These are phyloP conservation scores for Pseudopyricularia javanii DNA, from an alignment of 2,329 filamentous ascomycete species.

Conservation along the genomic window DNA sequence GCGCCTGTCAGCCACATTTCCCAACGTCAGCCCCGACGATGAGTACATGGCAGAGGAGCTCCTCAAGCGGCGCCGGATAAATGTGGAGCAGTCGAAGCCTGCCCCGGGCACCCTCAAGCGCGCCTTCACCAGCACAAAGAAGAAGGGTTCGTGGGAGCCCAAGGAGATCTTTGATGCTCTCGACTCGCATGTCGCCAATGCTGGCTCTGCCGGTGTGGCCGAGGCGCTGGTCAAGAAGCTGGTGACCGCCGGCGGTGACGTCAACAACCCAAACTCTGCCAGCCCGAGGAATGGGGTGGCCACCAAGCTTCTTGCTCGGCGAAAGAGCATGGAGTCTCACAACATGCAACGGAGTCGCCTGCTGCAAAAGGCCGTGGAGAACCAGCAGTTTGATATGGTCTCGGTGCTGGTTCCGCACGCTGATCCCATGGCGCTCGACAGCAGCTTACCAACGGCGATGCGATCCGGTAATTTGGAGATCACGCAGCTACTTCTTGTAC, in stretches of 20 bases:
- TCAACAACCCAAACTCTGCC: constrained; percentile 19
- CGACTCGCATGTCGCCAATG: constrained; percentile 32
- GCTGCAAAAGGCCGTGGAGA: constrained; percentile 36
- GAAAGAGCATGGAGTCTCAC: constrained; percentile 33
- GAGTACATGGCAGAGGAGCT: constrained; percentile 41
- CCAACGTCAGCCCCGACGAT: constrained; percentile 27
- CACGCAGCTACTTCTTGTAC: constrained; percentile 33
- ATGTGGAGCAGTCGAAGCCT: constrained; percentile 15
- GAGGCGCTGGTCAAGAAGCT: constrained; percentile 41
- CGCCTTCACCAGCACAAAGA: constrained; percentile 30
- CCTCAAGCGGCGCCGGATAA: constrained; percentile 30
- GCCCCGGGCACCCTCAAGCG: constrained; percentile 19
- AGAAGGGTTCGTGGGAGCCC: constrained; percentile 36
- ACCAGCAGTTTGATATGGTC: constrained; percentile 40
- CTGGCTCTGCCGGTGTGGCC: constrained; percentile 40
- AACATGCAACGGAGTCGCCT: constrained; percentile 34
- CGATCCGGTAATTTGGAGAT: constrained; percentile 27
- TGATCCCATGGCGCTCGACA: constrained; percentile 36
- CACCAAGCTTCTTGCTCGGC: constrained; percentile 31
- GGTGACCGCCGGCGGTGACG: constrained; percentile 33
- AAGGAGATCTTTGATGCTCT: constrained; percentile 40
- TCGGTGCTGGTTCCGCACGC: constrained; percentile 40
- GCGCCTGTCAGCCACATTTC: constrained; percentile 26
- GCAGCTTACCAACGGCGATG: constrained; percentile 35
- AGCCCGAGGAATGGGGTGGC: constrained; percentile 14